A percentile compares a stretch with the other conserved stretches of the same genome.
phyloP scores from a whole-genome alignment of 2,329 filamentous ascomycete species.

The Neopestalotiopsis sp. region DNA sequence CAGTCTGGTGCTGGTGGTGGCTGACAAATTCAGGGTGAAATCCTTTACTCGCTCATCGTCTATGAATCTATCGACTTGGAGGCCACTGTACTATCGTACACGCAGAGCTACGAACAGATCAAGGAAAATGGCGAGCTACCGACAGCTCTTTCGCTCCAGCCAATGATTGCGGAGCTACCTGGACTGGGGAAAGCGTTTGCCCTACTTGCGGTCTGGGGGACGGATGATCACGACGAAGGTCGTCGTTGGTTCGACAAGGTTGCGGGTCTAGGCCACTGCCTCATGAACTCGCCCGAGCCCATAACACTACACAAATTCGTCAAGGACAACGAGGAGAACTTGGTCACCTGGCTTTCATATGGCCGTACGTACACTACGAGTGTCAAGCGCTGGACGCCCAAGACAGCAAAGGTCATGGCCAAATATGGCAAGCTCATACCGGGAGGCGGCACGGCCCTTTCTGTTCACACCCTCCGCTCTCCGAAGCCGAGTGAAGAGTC shows the following conservation, averaged over 20 bases:
- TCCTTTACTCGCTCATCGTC: constrained; percentile 36
- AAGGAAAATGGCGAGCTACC: constrained; percentile 10
- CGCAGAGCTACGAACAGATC: constrained; percentile 29
- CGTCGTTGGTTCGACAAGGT: constrained; percentile 34
- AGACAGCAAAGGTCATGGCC: constrained; percentile 31
- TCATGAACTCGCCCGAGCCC: constrained; percentile 31
- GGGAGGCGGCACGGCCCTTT: constrained; percentile 32
- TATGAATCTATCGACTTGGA: constrained; percentile 37
- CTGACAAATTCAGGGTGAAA: constrained; percentile 21
- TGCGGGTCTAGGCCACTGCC: constrained; percentile 30
- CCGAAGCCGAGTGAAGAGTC: constrained; percentile 27
- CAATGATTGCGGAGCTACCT: constrained; percentile 36
- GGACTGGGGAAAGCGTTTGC: constrained; percentile 32
- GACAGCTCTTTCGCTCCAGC: constrained; percentile 31
- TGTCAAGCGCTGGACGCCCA: constrained; percentile 30
- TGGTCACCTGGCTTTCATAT: constrained; percentile 27
- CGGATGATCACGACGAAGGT: constrained; percentile 35
- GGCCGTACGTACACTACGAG: constrained; percentile 27
- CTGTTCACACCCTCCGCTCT: constrained; percentile 35
- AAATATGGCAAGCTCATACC: constrained; percentile 27
- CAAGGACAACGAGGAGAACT: constrained; percentile 22
- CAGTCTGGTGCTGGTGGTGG: not conserved
- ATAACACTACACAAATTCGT: constrained; percentile 28
- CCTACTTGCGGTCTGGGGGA: constrained; percentile 37
- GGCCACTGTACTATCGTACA: constrained; percentile 29